Conservation (phyloP, 2,329 filamentous ascomycete genomes). For the Penicillium thymicola region DNA sequence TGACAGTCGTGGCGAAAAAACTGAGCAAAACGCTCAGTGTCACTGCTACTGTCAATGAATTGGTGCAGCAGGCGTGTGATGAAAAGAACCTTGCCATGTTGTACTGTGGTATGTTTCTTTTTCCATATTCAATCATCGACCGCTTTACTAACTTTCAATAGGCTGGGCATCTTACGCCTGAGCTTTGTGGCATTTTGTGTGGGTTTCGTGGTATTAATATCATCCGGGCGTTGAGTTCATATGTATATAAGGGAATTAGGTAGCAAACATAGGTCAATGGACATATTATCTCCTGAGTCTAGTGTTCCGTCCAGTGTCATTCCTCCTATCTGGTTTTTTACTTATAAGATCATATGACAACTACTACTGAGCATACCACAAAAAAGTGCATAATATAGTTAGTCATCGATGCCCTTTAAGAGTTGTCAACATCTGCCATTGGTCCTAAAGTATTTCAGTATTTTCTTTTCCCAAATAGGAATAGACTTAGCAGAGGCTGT, state of each 20-base stretch:
- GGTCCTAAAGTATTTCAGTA: no score
- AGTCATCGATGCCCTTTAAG: no score
- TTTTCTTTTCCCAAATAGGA: background rate
- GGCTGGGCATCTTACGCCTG: constrained; percentile 5
- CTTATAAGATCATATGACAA: no score
- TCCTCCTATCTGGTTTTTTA: no score
- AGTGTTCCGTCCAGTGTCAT: no score
- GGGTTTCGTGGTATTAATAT: background rate
- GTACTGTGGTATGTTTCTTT: constrained; percentile 60
- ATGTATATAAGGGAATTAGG: background rate
- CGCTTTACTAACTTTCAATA: background rate
- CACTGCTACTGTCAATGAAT: constrained; percentile 89
- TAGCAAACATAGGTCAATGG: background rate
- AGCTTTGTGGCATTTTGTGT: background rate
- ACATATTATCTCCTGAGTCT: background rate
- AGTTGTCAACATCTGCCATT: no score
- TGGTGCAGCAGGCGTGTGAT: constrained; percentile 94
- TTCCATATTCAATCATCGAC: background rate
- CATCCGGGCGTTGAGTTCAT: background rate
- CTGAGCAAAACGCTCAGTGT: constrained; percentile 90
- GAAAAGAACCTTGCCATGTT: constrained; percentile 87
- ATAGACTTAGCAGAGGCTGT: background rate
- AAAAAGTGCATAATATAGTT: no score
- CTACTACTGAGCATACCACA: no score
- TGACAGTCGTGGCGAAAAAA: constrained; percentile 95